Conservation (phyloP, 495 filamentous ascomycete species). For the Parachaetomium inaequale region DNA sequence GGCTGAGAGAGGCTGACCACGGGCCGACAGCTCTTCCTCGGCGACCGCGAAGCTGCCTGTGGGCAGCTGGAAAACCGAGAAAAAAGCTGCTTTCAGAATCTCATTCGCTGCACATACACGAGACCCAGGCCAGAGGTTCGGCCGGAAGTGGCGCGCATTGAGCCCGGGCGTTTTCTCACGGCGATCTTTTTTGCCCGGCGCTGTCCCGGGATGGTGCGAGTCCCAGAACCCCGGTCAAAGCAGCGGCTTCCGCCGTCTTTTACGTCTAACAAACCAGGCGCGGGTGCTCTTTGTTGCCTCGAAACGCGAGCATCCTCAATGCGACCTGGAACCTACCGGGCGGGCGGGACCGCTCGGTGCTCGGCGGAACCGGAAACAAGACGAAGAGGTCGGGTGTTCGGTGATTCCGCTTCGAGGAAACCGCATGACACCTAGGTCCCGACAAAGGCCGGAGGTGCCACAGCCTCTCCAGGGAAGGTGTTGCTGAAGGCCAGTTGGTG, state of each 20-base stretch:
- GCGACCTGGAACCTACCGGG: neutral
- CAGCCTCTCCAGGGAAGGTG: neutral
- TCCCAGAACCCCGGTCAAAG: neutral
- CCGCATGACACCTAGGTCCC: neutral
- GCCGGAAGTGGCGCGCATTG: neutral
- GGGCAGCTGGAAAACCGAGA: neutral
- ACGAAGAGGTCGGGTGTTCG: neutral
- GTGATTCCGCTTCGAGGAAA: too few relatives aligned
- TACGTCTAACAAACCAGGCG: neutral
- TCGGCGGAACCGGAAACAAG: neutral
- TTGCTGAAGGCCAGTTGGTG: neutral
- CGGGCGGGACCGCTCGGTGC: neutral
- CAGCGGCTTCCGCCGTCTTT: neutral
- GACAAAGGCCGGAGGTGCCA: too few relatives aligned
- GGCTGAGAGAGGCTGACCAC: too few relatives aligned
- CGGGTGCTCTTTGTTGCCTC: neutral
- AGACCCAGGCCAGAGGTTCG: neutral
- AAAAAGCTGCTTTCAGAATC: neutral
- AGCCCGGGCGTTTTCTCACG: neutral
- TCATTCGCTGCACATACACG: neutral
- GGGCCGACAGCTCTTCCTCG: too few relatives aligned
- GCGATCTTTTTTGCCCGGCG: neutral
- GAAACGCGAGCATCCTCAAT: neutral
- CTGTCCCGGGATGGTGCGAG: neutral
- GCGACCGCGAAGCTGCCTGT: neutral